phyloP scores from a whole-genome alignment of 768 basidiomycete genomes.

The Lyophyllum semitale region DNA sequence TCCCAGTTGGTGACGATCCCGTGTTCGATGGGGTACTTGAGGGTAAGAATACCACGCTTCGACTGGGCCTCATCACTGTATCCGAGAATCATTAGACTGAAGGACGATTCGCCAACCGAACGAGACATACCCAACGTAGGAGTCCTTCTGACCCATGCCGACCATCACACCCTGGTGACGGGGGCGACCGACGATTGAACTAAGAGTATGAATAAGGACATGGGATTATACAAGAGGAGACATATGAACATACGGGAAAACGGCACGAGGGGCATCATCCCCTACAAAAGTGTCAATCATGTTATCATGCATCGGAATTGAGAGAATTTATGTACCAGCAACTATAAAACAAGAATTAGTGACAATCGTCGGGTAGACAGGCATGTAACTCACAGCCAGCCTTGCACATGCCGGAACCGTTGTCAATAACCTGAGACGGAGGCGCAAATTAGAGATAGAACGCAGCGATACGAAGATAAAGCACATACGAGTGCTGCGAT shows the following conservation, averaged over 20 bases:
- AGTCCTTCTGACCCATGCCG: constrained; percentile 96
- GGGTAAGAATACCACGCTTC: no score
- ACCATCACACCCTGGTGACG: constrained; percentile 96
- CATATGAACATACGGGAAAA: constrained; percentile 89
- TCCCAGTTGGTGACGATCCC: constrained; percentile 98
- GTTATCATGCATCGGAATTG: neutral
- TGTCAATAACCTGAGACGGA: constrained; percentile 58
- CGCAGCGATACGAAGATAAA: constrained; percentile 26
- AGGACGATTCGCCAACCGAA: constrained; percentile 1
- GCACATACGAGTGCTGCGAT: constrained; percentile 49
- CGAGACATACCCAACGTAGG: constrained; percentile 81
- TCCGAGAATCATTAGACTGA: constrained; percentile 14
- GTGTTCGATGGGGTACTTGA: no score
- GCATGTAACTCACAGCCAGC: constrained; percentile 70
- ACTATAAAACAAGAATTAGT: constrained; percentile 40
- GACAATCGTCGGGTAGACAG: constrained; percentile 13
- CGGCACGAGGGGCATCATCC: no score
- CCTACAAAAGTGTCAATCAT: constrained; percentile 24
- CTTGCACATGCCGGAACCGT: no score
- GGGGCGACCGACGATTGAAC: constrained; percentile 92
- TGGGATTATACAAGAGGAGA: neutral
- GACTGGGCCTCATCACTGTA: constrained; percentile 87
- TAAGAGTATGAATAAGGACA: constrained; percentile 26
- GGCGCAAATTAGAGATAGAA: constrained; percentile 5
- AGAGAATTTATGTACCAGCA: constrained; percentile 51